Evolutionary conservation across 2,329 filamentous ascomycete species (phyloP).

Genomic region (Penicillium occitanis): DNA sequence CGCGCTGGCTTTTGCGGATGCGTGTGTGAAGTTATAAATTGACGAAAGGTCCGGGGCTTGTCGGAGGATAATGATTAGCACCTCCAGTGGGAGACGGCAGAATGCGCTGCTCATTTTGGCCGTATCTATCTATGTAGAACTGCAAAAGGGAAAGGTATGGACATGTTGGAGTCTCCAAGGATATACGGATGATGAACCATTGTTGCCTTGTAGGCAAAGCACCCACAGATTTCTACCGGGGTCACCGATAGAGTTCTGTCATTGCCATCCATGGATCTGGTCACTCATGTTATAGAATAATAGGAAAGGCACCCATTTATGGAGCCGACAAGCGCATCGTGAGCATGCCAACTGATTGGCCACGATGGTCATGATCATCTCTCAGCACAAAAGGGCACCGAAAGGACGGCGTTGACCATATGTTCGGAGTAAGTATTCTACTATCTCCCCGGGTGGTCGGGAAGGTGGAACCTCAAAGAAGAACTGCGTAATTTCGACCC

Average conservation of each 20-base stretch:
- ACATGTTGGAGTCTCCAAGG: neutral
- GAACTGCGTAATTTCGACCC: neutral
- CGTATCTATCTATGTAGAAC: neutral
- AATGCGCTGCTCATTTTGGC: constrained; percentile 5
- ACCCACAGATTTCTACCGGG: neutral
- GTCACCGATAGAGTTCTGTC: neutral
- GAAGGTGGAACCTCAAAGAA: neutral
- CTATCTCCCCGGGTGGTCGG: neutral
- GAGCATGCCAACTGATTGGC: no score
- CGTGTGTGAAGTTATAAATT: neutral
- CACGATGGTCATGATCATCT: neutral
- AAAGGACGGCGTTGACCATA: neutral
- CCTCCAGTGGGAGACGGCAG: neutral
- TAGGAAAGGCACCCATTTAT: no score
- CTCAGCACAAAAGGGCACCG: neutral
- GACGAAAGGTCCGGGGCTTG: neutral
- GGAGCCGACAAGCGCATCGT: no score
- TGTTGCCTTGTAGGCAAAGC: neutral
- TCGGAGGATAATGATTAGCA: constrained; percentile 5
- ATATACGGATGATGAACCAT: neutral
- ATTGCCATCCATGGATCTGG: neutral
- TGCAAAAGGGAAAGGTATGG: neutral
- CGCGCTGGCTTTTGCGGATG: constrained; percentile 9
- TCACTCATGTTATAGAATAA: neutral
- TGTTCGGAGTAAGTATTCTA: neutral